Percentiles rank a stretch among this genome's conserved stretches.
Evolutionary conservation across 257 asterid species (phyloP).

Genomic region (Nicotiana noctiflora): DNA sequence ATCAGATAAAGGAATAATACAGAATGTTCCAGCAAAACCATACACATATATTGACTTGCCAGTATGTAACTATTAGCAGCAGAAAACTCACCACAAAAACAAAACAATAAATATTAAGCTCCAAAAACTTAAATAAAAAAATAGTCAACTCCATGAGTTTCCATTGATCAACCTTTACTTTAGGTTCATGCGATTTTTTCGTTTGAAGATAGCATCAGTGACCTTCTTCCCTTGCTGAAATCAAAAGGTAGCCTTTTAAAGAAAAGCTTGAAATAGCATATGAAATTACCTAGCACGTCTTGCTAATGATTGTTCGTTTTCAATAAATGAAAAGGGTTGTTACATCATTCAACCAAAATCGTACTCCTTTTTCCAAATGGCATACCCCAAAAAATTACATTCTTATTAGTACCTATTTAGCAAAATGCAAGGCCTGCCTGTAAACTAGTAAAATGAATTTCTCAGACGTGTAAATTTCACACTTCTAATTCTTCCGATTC

Average conservation of each 20-base stretch:
- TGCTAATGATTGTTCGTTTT: neutral
- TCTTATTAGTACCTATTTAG: too few relatives aligned
- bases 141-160: too few relatives aligned
- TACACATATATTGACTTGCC: neutral
- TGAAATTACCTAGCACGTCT: neutral
- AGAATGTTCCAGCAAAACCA: neutral
- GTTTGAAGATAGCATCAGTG: neutral
- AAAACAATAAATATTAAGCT: neutral
- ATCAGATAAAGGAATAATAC: neutral
- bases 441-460: too few relatives aligned
- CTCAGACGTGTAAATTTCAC: too few relatives aligned
- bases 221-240: neutral
- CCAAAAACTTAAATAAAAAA: neutral
- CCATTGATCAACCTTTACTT: neutral
- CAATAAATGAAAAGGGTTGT: neutral
- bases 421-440: too few relatives aligned
- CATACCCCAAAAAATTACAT: too few relatives aligned
- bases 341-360: neutral
- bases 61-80: neutral
- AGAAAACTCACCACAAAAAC: neutral
- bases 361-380: neutral
- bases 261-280: neutral
- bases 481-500: neutral
- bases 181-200: neutral
- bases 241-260: neutral